Base-by-base conservation (phyloP, 192 early-diverging fungal genomes). In the Backusella morwellensis region DNA sequence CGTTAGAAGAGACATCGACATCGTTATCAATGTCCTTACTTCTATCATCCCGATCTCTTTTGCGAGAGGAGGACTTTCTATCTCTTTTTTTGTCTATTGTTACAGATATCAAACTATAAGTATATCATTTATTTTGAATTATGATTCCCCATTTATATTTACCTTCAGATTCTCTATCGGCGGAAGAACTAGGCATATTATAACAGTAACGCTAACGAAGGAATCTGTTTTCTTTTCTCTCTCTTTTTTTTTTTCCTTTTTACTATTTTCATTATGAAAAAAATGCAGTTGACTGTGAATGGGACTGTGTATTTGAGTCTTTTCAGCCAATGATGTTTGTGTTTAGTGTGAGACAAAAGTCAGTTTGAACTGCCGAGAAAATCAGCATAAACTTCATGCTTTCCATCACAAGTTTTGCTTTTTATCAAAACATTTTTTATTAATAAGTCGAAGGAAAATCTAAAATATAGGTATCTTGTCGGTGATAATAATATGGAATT, bases 31-130 rank as follows among this genome's bases (percentile, higher is more conserved):
- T 40, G 26, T 72, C 42, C 41, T 70, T 70, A 21, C 36, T 41
- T 32, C 47, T 72, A 86, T 83, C 63, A 83, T 85, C 83, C 86
- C 77, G 75, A 75, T 86, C 26, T 23, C 70, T 40, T 36, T 78
- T 73, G n/a, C 72, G 47, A 47, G 70, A 72, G 23, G 69, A 70
- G 17, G 72, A 66, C 9, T 78, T 89, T 76, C 14, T 50, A 47
- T 70, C 68, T 70, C 4, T 36, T 36, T 23, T 70, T 41, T 29
- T 47, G 41, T 26, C 42, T 44, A 44, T 40, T 14, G 29, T 40
- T 40, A 34, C 1, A 23, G 14, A 50, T 47, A 34, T 50, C 19
- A n/a, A 44, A 42, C 11, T 35, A 40, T 29, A 34, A 17, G 32
- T 70, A 41, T 36, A 21, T 41, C 7, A n/a, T 8, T 14, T 32